These are phyloP conservation scores for Wallemia mellicola DNA, from an alignment of 1,284 basidiomycete species.

Conservation along the genomic window DNA sequence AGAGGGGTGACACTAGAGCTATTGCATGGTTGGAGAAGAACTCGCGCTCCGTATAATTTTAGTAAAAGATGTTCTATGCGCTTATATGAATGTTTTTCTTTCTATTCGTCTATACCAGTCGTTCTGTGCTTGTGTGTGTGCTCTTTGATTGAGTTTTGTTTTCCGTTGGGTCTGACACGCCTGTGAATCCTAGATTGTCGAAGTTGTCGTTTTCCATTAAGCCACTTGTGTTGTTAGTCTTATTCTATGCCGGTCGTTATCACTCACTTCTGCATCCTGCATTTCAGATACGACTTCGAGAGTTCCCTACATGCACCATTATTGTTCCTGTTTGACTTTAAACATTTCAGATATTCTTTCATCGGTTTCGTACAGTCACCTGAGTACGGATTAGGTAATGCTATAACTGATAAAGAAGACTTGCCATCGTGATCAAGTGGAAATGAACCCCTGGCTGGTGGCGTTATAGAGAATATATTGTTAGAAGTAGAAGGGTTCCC, in stretches of 20 bases:
- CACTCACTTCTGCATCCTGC: not conserved
- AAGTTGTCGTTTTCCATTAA: not conserved
- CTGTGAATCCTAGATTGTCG: not conserved
- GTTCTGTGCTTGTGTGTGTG: too few species aligned
- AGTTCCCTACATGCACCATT: not conserved
- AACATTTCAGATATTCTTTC: not conserved
- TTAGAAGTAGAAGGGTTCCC: not conserved
- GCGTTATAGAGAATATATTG: not conserved
- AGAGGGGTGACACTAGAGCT: constrained; percentile 29
- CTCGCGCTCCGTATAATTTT: constrained; percentile 11
- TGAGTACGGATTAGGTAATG: not conserved
- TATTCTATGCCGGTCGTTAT: not conserved
- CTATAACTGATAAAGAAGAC: not conserved
- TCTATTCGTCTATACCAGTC: too few species aligned
- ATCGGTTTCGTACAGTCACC: not conserved
- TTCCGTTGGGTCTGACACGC: not conserved
- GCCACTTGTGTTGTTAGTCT: not conserved
- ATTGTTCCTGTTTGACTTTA: not conserved
- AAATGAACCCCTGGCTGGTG: not conserved
- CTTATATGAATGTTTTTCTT: too few species aligned
- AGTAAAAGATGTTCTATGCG: too few species aligned
- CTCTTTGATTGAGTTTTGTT: too few species aligned
- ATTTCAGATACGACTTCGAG: not conserved
- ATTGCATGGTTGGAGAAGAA: constrained; percentile 48
- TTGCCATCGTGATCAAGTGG: not conserved